Percentiles rank a stretch among this genome's conserved stretches.
These are phyloP conservation scores for Staphylotrichum tortipilum DNA, from an alignment of 495 filamentous ascomycete species.

Conservation along the genomic window DNA sequence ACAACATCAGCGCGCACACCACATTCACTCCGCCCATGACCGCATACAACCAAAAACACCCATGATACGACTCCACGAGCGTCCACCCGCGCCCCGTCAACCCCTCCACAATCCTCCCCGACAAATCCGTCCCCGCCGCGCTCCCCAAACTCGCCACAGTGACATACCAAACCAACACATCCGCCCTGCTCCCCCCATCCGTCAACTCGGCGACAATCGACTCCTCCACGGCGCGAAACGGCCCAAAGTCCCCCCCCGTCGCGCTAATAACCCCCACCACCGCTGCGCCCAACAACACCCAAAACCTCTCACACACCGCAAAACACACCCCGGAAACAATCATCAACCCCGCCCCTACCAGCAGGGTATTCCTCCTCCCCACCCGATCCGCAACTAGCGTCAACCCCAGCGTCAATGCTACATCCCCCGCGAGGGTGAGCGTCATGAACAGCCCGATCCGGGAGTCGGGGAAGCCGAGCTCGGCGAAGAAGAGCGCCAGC, in stretches of 20 bases:
- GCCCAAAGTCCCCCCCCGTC: constrained; percentile 68
- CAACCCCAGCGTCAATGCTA: constrained; percentile 62
- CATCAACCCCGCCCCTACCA: constrained; percentile 63
- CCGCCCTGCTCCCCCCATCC: constrained; percentile 49
- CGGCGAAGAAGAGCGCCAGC: constrained; percentile 45
- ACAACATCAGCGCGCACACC: constrained; percentile 20
- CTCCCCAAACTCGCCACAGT: constrained; percentile 33
- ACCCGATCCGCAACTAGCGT: constrained; percentile 69
- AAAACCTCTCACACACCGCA: constrained; percentile 59
- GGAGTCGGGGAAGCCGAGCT: constrained; percentile 53
- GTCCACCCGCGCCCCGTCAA: constrained; percentile 28
- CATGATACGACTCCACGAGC: constrained; percentile 30
- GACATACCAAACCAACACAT: constrained; percentile 81
- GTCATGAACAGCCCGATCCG: constrained; percentile 84
- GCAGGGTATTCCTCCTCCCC: constrained; percentile 58
- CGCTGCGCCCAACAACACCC: constrained; percentile 63
- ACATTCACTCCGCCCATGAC: constrained; percentile 32
- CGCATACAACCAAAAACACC: constrained; percentile 30
- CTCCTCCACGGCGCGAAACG: constrained; percentile 80
- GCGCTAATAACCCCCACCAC: constrained; percentile 79
- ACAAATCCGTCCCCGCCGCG: constrained; percentile 26
- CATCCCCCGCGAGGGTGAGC: constrained; percentile 72
- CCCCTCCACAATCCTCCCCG: constrained; percentile 31
- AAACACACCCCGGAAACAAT: constrained; percentile 59
- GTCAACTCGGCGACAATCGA: constrained; percentile 68